Evolutionary conservation across 2,329 filamentous ascomycete genomes (phyloP).

Genomic region (Sporothrix variecibatus): DNA sequence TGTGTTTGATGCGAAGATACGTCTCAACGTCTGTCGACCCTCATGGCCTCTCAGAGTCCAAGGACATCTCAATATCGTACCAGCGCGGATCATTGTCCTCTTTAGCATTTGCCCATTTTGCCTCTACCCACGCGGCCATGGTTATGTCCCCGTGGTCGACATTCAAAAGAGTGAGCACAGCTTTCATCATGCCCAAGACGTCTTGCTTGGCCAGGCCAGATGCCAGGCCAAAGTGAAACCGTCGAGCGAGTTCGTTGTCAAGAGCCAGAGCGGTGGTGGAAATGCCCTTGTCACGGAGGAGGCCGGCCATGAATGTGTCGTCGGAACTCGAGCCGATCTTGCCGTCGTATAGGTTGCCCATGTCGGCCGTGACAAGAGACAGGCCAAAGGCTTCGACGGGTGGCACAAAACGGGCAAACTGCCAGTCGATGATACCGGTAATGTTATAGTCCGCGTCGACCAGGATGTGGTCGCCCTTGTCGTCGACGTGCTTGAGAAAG

Average conservation of each 20-base stretch:
- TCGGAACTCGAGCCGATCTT: background rate
- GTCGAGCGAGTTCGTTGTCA: slow-evolving; percentile 13
- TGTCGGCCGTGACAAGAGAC: background rate
- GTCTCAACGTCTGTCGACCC: no score
- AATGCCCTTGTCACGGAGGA: background rate
- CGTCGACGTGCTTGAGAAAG: slow-evolving; percentile 22
- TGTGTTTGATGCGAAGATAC: no score
- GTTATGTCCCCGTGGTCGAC: background rate
- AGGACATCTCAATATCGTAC: background rate
- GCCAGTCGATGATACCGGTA: slow-evolving; percentile 23
- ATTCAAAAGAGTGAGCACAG: background rate
- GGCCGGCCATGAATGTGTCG: background rate
- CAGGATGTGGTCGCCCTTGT: slow-evolving; percentile 24
- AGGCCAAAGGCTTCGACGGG: background rate
- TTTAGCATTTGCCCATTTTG: background rate
- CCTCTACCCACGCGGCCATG: background rate
- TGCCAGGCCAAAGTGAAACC: slow-evolving; percentile 23
- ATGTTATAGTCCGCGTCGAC: slow-evolving; percentile 18
- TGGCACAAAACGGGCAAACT: background rate
- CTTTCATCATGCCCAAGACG: background rate
- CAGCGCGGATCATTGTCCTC: background rate
- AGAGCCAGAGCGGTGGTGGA: no score
- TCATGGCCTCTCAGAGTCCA: no score
- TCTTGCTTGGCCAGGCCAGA: slow-evolving; percentile 8
- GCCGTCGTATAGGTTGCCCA: slow-evolving; percentile 1